A percentile compares a stretch with the other conserved stretches of the same genome.
phyloP scores from a whole-genome alignment of 2,329 filamentous ascomycete genomes.

The Trichoderma harzianum region DNA sequence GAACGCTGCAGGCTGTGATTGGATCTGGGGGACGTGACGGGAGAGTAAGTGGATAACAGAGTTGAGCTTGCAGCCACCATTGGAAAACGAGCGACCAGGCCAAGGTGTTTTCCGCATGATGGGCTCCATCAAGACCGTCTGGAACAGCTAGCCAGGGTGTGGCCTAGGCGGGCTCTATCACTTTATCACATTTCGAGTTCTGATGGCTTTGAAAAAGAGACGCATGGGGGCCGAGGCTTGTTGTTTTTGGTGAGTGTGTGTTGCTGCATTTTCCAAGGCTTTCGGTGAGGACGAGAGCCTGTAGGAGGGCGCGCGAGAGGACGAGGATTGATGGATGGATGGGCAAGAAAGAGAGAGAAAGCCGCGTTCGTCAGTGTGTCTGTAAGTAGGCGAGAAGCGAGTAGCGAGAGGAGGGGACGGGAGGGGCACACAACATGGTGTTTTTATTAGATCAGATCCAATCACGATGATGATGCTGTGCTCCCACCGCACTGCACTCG shows the following conservation, averaged over 20 bases:
- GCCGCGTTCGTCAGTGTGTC: not conserved
- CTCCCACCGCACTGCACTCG: not conserved
- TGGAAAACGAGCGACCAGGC: not conserved
- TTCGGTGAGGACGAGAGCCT: not conserved
- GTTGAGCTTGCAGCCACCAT: constrained; percentile 7
- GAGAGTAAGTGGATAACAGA: not conserved
- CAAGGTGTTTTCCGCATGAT: constrained; percentile 10
- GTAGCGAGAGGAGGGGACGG: not conserved
- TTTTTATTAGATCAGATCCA: not conserved
- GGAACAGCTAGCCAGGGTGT: not conserved
- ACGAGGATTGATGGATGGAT: not conserved
- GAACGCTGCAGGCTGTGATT: constrained; percentile 7
- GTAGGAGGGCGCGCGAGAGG: not conserved
- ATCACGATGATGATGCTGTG: not conserved
- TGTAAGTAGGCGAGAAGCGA: not conserved
- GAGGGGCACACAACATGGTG: not conserved
- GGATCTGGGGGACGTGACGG: not conserved
- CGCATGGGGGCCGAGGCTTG: not conserved
- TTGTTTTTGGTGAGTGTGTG: not conserved
- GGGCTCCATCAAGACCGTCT: not conserved
- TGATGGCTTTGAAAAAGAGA: not conserved
- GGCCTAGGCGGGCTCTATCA: not conserved
- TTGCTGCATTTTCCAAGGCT: not conserved
- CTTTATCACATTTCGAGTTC: not conserved
- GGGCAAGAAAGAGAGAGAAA: not conserved